Percentiles rank a stretch among this genome's conserved stretches.
Evolutionary conservation across 768 basidiomycete species (phyloP).

Genomic region (Phylloporus arenicola): DNA sequence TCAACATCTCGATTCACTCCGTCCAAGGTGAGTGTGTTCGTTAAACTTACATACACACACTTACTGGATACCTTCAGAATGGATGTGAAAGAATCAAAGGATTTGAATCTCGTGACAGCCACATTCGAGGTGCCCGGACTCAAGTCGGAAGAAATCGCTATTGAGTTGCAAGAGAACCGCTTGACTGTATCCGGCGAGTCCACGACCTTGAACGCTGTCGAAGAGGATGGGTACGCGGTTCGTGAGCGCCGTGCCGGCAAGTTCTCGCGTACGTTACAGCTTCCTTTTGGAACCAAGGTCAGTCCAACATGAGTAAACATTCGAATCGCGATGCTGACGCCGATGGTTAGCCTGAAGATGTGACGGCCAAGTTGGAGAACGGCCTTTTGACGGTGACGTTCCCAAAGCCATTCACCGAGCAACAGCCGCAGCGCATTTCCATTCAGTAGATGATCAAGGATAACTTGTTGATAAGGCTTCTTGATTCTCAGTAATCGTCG

Average conservation of each 20-base stretch:
- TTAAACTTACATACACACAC: neutral
- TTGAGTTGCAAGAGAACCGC: neutral
- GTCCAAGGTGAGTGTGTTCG: neutral
- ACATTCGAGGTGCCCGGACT: neutral
- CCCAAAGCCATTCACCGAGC: constrained; percentile 36
- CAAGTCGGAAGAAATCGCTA: neutral
- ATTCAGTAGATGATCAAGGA: neutral
- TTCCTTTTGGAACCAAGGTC: constrained; percentile 47
- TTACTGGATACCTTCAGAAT: neutral
- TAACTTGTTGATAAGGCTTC: no score
- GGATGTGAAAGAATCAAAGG: neutral
- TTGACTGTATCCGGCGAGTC: neutral
- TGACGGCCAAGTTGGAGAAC: constrained; percentile 42
- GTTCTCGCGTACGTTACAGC: constrained; percentile 41
- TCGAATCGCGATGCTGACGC: neutral
- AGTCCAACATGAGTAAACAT: neutral
- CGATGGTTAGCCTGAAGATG: constrained; percentile 33
- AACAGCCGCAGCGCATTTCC: constrained; percentile 37
- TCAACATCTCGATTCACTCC: neutral
- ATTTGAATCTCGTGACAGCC: neutral
- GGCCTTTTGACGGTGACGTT: constrained; percentile 43
- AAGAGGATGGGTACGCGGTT: constrained; percentile 35
- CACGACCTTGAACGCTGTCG: neutral
- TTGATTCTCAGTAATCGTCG: no score
- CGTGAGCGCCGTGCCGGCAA: constrained; percentile 42